A percentile compares a stretch with the other conserved stretches of the same genome.
Evolutionary conservation across 2,329 filamentous ascomycete genomes (phyloP).

Genomic region (Lachnellula occidentalis): DNA sequence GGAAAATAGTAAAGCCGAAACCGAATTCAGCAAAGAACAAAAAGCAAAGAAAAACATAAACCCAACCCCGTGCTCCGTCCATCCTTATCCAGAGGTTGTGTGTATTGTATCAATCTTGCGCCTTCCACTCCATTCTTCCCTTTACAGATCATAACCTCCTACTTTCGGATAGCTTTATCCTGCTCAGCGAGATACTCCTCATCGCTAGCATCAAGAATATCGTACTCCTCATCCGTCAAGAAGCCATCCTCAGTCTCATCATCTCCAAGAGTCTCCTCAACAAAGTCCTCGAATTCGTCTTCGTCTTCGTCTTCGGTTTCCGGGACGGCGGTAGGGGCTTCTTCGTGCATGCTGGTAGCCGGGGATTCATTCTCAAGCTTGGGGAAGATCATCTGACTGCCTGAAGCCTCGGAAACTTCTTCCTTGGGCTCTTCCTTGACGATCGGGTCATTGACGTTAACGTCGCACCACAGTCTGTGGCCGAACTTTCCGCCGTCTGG

Average conservation of each 20-base stretch:
- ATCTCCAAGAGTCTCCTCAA: conserved; percentile 52
- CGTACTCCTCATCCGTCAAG: conserved; percentile 96
- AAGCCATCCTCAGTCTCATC: conserved; percentile 67
- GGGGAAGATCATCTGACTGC: conserved; percentile 90
- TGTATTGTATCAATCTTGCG: neutral
- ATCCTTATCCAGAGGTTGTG: neutral
- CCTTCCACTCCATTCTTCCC: conserved; percentile 3
- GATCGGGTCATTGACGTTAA: conserved; percentile 54
- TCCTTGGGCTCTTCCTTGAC: conserved; percentile 33
- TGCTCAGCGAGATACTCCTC: conserved; percentile 67
- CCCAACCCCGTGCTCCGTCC: neutral
- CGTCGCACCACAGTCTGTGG: conserved; percentile 91
- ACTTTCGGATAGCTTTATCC: conserved; percentile 26
- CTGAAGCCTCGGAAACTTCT: conserved; percentile 30
- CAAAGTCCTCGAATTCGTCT: conserved; percentile 43
- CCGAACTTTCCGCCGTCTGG: conserved; percentile 78
- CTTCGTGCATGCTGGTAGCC: conserved; percentile 68
- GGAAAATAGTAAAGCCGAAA: neutral
- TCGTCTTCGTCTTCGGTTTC: conserved; percentile 41
- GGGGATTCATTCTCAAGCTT: conserved; percentile 94
- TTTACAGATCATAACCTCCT: conserved; percentile 5
- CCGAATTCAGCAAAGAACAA: neutral
- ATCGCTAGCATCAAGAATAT: conserved; percentile 91
- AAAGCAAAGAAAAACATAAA: neutral
- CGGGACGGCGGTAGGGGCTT: conserved; percentile 40